Conservation (phyloP, 2,329 filamentous ascomycete species). For the Paraphaeosphaeria sporulosa region DNA sequence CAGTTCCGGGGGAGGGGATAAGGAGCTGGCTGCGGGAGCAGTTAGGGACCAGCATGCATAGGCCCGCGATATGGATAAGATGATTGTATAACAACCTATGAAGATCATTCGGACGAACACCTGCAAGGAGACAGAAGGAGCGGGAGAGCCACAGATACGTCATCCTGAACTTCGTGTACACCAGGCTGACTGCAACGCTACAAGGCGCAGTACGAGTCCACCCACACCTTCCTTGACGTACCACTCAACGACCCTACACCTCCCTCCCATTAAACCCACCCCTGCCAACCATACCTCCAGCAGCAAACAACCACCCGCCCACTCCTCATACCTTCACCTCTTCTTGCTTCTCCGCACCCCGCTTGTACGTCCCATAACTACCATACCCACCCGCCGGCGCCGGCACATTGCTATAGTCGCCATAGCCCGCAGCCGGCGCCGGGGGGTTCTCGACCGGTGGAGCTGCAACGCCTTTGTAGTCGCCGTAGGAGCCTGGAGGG, state of each 20-base stretch:
- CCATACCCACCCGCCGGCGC: constrained; percentile 1
- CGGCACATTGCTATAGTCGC: constrained; percentile 18
- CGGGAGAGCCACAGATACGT: neutral
- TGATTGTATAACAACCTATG: neutral
- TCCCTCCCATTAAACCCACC: neutral
- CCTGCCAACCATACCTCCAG: neutral
- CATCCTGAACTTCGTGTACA: neutral
- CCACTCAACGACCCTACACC: neutral
- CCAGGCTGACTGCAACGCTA: neutral
- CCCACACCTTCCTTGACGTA: neutral
- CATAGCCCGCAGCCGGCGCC: constrained; percentile 22
- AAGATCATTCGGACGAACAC: too few relatives aligned
- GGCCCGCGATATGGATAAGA: neutral
- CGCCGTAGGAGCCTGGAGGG: neutral
- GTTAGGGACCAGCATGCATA: neutral
- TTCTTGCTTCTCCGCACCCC: constrained; percentile 6
- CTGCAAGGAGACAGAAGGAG: neutral
- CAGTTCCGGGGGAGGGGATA: constrained; percentile 53
- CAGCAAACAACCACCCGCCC: neutral
- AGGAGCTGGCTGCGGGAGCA: neutral
- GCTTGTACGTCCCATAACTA: constrained; percentile 17
- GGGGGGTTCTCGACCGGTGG: constrained; percentile 1
- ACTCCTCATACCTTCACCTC: neutral
- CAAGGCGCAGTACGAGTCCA: neutral
- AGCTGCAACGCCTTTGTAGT: neutral